Percentiles rank a stretch among this genome's conserved stretches.
These are phyloP conservation scores for Stygiomarasmius scandens DNA, from an alignment of 1,284 basidiomycete genomes.

Conservation along the genomic window DNA sequence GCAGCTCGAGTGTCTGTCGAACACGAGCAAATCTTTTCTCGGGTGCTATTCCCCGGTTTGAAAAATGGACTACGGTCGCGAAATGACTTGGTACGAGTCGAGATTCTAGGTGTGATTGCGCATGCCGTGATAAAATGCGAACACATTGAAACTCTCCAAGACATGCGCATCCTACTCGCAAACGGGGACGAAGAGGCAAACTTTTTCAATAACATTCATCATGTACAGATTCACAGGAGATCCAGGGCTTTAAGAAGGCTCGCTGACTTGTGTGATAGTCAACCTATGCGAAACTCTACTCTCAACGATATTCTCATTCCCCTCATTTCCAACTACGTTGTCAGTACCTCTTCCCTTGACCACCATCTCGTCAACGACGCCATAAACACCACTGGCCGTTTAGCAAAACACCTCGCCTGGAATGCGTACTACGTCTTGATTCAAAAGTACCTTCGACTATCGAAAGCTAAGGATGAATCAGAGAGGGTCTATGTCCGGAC, in stretches of 20 bases:
- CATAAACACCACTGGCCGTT: conserved; percentile 74
- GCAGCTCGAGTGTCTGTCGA: conserved; percentile 40
- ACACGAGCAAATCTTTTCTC: conserved; percentile 61
- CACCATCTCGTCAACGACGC: conserved; percentile 94
- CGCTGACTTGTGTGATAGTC: conserved; percentile 78
- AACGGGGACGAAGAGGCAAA: conserved; percentile 93
- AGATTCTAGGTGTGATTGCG: conserved; percentile 82
- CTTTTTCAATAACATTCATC: conserved; percentile 96
- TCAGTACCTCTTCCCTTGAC: conserved; percentile 72
- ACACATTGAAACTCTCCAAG: conserved; percentile 64
- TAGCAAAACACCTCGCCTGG: conserved; percentile 83
- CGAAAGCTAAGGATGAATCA: conserved; percentile 70
- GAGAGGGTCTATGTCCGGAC: conserved; percentile 88
- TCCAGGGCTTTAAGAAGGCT: conserved; percentile 87
- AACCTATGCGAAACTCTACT: conserved; percentile 71
- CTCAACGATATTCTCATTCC: conserved; percentile 88
- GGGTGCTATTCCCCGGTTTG: conserved; percentile 80
- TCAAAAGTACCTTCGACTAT: conserved; percentile 80
- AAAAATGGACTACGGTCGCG: conserved; percentile 82
- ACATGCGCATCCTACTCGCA: conserved; percentile 84
- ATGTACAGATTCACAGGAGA: conserved; percentile 92
- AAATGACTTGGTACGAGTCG: conserved; percentile 87
- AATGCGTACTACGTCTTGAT: conserved; percentile 83
- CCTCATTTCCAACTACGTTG: conserved; percentile 83
- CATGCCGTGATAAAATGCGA: conserved; percentile 74